Base-by-base conservation (phyloP, 176 grass and related monocot genomes). In the Aegilops tauschii region DNA sequence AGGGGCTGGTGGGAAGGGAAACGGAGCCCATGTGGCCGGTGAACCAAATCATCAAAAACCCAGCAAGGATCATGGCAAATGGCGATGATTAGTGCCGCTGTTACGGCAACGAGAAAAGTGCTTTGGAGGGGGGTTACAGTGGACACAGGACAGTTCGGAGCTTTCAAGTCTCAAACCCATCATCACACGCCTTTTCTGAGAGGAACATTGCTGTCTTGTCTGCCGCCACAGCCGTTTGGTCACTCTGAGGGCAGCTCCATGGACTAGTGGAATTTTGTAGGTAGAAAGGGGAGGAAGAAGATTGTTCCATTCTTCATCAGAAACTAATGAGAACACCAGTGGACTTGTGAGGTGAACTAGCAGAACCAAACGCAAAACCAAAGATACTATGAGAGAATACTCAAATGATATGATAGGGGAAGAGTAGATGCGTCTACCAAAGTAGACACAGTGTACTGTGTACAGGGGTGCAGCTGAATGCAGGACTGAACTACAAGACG, bases 21-120 rank as follows among this genome's bases (percentile, higher is more conserved):
- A 54, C 25, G 14, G 73, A 32, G 45, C 27, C 20, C 88, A 85
- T 64, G 85, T 80, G 75, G 85, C 89, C 83, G 85, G 67, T 90
- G 80, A 80, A 75, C 65, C 27, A 75, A 13, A 77, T 56, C 73
- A 76, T 54, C 73, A 30, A 31, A 30, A 58, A 18, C 1, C 4
- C 12, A 50, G 40, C 39, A 9, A 74, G 12, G 73, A 76, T 54
- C 73, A 77, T 56, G 47, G 9, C 28, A 9, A 9, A 31, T 30
- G 45, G 30, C 29, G 17, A 73, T 44, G 45, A 54, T 76, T 77
- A 77, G 28, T 77, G 4, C 37, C 4, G 8, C 34, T 73, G 16
- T 81, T 37, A 32, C 20, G 56, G 21, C 21, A 40, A 13, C 16
- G 4, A 3, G 23, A 52, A 35, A 25, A 49, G 12, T 4, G 6